phyloP scores from a whole-genome alignment of 176 grass and related monocot species.

The Saccharum spontaneum region DNA sequence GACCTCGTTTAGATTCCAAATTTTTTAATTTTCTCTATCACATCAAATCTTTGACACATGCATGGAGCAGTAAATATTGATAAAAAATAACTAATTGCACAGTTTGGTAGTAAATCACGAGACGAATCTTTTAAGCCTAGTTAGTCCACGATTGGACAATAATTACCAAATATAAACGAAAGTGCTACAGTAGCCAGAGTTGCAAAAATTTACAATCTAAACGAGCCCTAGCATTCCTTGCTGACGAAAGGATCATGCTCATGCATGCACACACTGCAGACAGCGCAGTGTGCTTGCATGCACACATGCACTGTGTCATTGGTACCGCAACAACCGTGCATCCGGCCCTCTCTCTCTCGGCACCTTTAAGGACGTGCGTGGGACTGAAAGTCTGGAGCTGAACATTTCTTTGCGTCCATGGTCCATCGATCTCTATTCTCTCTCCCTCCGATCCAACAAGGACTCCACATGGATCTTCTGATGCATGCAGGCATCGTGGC shows the following conservation, averaged over 20 bases:
- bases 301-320: background rate
- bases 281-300: background rate
- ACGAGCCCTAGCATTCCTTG: background rate
- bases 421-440: background rate
- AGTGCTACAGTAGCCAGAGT: no score
- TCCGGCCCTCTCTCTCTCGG: background rate
- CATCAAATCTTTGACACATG: no score
- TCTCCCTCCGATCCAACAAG: no score
- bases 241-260: background rate
- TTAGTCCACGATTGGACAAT: no score
- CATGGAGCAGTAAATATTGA: no score
- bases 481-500: background rate
- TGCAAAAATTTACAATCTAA: no score
- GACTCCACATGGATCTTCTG: background rate
- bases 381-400: background rate
- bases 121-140: no score
- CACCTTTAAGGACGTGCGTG: constrained; percentile 8
- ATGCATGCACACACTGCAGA: background rate
- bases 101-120: no score
- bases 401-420: background rate
- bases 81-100: no score
- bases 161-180: no score
- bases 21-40: no score
- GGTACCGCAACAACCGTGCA: background rate
- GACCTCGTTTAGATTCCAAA: no score